These are phyloP conservation scores for Fusarium proliferatum DNA, from an alignment of 2,329 filamentous ascomycete genomes.

Conservation along the genomic window DNA sequence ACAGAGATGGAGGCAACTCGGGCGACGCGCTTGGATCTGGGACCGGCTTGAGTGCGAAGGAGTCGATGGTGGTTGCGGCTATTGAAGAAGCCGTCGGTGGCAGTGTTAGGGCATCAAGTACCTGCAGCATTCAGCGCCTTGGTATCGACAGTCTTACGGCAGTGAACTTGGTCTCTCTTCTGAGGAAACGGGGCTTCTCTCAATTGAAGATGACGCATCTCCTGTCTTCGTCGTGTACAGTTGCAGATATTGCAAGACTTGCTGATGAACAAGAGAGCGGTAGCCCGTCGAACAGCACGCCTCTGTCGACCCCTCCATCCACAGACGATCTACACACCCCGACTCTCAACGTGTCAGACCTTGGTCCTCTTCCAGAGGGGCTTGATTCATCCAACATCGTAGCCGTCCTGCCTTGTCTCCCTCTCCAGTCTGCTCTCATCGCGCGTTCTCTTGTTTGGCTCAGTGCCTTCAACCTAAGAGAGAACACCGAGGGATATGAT, in stretches of 20 bases:
- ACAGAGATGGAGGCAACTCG: accelerated
- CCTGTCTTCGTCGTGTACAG: not conserved
- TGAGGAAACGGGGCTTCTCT: not conserved
- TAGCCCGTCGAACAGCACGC: not conserved
- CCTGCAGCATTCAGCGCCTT: slow-evolving; percentile 7
- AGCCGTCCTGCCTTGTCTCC: slow-evolving; percentile 16
- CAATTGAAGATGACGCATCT: slow-evolving; percentile 11
- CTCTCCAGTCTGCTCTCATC: slow-evolving; percentile 24
- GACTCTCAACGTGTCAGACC: not conserved
- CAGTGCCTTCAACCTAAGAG: not conserved
- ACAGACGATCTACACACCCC: not conserved
- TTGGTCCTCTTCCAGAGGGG: not conserved
- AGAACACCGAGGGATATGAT: not conserved
- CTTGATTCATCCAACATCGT: not conserved
- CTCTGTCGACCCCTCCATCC: not conserved
- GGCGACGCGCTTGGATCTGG: accelerated
- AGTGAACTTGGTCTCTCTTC: slow-evolving; percentile 13
- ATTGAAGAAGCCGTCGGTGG: slow-evolving; percentile 6
- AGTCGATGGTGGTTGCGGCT: not conserved
- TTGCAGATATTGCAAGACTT: not conserved
- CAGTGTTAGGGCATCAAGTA: not conserved
- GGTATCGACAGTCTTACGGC: slow-evolving; percentile 23
- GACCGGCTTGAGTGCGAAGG: not conserved
- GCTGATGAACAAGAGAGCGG: not conserved
- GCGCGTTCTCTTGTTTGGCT: slow-evolving; percentile 14